Base-by-base conservation (phyloP, 2,329 filamentous ascomycete genomes). In the Rugonectria rugulosa region DNA sequence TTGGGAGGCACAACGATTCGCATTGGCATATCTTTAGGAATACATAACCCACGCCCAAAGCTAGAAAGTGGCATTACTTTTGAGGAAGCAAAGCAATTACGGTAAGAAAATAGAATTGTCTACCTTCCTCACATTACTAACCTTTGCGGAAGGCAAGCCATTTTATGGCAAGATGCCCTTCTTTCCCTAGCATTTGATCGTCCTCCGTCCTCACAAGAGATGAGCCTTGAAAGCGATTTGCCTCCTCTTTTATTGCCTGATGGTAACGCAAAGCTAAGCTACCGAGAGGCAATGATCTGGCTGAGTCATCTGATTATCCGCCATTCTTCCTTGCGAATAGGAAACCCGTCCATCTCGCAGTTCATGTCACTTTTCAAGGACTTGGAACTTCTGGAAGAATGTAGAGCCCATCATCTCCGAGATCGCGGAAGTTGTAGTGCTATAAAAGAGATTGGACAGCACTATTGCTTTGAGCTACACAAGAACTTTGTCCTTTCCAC, bases 121-220 rank as follows among this genome's bases (percentile, higher is more conserved):
- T 1, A 15, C 4, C 15, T 1, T 2, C 4, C 7, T 1, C 4
- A 14, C 5, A 8, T 40, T n/a, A 12, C 47, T 61, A 2, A 56
- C 19, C 4, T 26, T 4, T 6, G 6, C 2, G 4, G 10, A 6
- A 64, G 62, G 2, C 48, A 58, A 6, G 59, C 59, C 1, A 62
- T 64, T 11, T 48, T 64, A 5, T 62, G 59, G 62, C 62, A 64
- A 27, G 62, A 64, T 5, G 26, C 59, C 1, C 56, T 64, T 5
- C 59, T 64, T 0, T 64, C 61, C 1, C 23, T 64, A 2, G 62
- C 62, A 1, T 64, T 64, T 27, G 61, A 57, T 36, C 48, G 56
- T 17, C 53, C 59, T 1, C 53, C 56, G 2, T 42, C 59, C 2
- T 62, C 62, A 1, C 49, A 57, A 7, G 53, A 60, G 11, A 62